phyloP scores from a whole-genome alignment of 2,329 filamentous ascomycete species.

The Colletotrichum abscissum region DNA sequence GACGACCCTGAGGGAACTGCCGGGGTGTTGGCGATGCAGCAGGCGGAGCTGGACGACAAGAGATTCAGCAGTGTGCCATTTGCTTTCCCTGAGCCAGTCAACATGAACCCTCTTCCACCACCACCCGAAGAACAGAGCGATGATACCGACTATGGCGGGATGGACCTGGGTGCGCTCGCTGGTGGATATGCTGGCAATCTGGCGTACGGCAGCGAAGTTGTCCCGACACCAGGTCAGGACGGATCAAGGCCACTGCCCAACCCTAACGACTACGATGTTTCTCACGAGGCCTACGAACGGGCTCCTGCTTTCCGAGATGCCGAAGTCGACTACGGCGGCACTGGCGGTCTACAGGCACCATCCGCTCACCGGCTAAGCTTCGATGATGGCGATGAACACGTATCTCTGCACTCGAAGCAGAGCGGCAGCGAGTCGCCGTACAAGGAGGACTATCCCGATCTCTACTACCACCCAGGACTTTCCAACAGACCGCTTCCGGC shows the following conservation, averaged over 20 bases:
- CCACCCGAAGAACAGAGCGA: conserved; percentile 68
- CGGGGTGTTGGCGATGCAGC: conserved; percentile 83
- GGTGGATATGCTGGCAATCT: conserved; percentile 73
- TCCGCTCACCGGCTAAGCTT: conserved; percentile 82
- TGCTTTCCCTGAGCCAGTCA: conserved; percentile 57
- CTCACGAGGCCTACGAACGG: conserved; percentile 50
- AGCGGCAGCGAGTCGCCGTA: conserved; percentile 74
- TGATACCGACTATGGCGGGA: conserved; percentile 77
- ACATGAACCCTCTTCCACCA: conserved; percentile 52
- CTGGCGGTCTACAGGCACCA: conserved; percentile 87
- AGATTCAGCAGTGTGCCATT: conserved; percentile 64
- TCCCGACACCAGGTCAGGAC: conserved; percentile 54
- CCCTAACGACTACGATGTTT: conserved; percentile 46
- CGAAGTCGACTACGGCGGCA: conserved; percentile 87
- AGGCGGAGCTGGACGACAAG: conserved; percentile 83
- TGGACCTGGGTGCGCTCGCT: conserved; percentile 81
- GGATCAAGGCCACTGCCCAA: conserved; percentile 61
- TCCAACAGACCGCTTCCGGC: conserved; percentile 72
- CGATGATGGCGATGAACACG: conserved; percentile 88
- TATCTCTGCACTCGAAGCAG: conserved; percentile 65
- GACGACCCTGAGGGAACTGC: conserved; percentile 90
- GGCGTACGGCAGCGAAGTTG: conserved; percentile 61
- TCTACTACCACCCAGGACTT: conserved; percentile 93
- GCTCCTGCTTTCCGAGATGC: conserved; percentile 66
- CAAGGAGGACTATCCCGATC: conserved; percentile 83